These are phyloP conservation scores for Quercus wislizeni DNA, from an alignment of 306 rosid species.

Conservation along the genomic window DNA sequence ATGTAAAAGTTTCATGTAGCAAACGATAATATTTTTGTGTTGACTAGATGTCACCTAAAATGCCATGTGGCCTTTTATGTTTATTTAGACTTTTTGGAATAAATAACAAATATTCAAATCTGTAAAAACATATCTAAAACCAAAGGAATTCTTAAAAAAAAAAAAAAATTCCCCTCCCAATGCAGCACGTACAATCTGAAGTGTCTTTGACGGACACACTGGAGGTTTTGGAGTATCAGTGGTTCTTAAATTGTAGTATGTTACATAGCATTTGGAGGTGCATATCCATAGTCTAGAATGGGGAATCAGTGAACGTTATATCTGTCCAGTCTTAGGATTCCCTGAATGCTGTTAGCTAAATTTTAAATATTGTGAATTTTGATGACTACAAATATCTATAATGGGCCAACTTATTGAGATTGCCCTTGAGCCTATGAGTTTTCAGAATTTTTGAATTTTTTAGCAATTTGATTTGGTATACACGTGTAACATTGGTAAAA, in stretches of 20 bases:
- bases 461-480: not conserved
- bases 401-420: not conserved
- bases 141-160: no score
- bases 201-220: no score
- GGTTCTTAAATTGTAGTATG: not conserved
- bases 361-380: not conserved
- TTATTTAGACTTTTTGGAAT: no score
- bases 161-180: no score
- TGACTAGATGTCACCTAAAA: no score
- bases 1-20: no score
- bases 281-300: not conserved
- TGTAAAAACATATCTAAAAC: no score
- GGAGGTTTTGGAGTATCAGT: no score
- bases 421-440: not conserved
- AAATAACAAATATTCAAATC: no score
- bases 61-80: no score
- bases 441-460: not conserved
- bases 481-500: not conserved
- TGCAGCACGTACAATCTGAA: no score
- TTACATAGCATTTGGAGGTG: not conserved
- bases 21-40: no score
- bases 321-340: not conserved
- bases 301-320: not conserved
- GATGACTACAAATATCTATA: not conserved
- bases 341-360: not conserved